These are phyloP conservation scores for Macrolepiota fuliginosa DNA, from an alignment of 768 basidiomycete genomes.

Conservation along the genomic window DNA sequence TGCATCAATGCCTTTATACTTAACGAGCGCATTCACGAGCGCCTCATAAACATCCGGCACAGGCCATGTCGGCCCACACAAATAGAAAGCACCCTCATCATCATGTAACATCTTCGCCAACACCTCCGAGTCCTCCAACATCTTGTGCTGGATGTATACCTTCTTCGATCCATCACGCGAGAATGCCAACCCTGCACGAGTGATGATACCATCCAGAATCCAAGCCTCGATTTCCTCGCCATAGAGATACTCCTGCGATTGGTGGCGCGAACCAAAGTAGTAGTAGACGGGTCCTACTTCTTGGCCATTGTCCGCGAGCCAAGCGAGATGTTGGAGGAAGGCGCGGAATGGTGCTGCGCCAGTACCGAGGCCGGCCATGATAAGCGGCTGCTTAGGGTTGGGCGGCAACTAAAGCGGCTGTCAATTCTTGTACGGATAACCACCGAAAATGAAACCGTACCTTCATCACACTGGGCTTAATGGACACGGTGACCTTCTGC, in stretches of 20 bases:
- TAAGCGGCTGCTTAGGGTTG: slow-evolving; percentile 81
- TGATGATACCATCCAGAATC: slow-evolving; percentile 79
- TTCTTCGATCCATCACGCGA: slow-evolving; percentile 91
- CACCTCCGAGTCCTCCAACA: slow-evolving; percentile 82
- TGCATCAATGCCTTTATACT: slow-evolving; percentile 62
- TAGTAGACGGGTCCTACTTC: slow-evolving; percentile 92
- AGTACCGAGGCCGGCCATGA: slow-evolving; percentile 98
- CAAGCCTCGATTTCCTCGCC: slow-evolving; percentile 96
- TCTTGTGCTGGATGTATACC: slow-evolving; percentile 99
- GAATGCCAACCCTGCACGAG: slow-evolving; percentile 92
- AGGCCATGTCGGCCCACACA: slow-evolving; percentile 99
- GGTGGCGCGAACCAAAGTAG: slow-evolving; percentile 98
- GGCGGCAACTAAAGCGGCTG: slow-evolving; percentile 66
- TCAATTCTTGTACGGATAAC: slow-evolving; percentile 13
- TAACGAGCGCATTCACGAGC: slow-evolving; percentile 75
- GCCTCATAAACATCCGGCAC: slow-evolving; percentile 97
- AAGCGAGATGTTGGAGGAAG: slow-evolving; percentile 94
- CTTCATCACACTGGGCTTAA: slow-evolving; percentile 99
- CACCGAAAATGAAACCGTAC: slow-evolving; percentile 34
- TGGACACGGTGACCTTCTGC: slow-evolving; percentile 93
- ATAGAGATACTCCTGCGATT: slow-evolving; percentile 94
- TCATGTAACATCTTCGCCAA: slow-evolving; percentile 75
- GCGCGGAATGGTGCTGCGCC: slow-evolving; percentile 99
- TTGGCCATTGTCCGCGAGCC: slow-evolving; percentile 70
- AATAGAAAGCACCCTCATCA: slow-evolving; percentile 83